A percentile compares a stretch with the other conserved stretches of the same genome.
Conservation (phyloP, 176 grass and related monocot species). For the Chrysopogon serrulatus region DNA sequence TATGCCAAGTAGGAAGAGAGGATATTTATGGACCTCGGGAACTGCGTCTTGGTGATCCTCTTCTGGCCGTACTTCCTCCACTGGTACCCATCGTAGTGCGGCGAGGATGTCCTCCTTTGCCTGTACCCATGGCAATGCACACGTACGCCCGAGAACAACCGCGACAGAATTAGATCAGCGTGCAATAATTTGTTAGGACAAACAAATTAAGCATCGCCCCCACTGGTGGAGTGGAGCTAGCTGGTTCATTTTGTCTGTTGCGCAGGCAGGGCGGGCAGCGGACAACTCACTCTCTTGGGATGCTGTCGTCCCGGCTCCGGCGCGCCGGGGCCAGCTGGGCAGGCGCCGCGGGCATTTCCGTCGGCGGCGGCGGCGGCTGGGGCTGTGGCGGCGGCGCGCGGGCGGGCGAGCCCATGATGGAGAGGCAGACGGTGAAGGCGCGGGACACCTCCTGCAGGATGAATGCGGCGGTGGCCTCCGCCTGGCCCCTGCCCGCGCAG, state of each 20-base stretch:
- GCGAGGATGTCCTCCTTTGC: constrained; percentile 13
- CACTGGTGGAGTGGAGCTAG: neutral
- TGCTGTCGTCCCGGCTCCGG: constrained; percentile 7
- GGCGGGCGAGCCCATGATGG: constrained; percentile 13
- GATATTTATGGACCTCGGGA: constrained; percentile 43
- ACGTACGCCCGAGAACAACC: neutral
- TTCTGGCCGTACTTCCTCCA: constrained; percentile 84
- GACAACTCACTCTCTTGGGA: constrained; percentile 30
- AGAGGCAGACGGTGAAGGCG: constrained; percentile 42
- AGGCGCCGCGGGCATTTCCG: neutral
- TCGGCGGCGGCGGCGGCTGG: neutral
- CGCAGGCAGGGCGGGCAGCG: neutral
- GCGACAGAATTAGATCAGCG: neutral
- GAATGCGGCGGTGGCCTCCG: constrained; percentile 43
- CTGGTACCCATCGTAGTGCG: constrained; percentile 44
- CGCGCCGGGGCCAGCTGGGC: neutral
- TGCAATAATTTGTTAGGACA: neutral
- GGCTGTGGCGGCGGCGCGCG: neutral
- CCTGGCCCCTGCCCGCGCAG: constrained; percentile 43
- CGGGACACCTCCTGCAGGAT: constrained; percentile 47
- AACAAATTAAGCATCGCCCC: neutral
- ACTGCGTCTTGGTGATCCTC: constrained; percentile 32
- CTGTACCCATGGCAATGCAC: constrained; percentile 14
- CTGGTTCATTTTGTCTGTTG: neutral
- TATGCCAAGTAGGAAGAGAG: neutral